Percentiles rank a stretch among this genome's conserved stretches.
These are phyloP conservation scores for Davidsoniella neocaledoniae DNA, from an alignment of 2,329 filamentous ascomycete genomes.

Conservation along the genomic window DNA sequence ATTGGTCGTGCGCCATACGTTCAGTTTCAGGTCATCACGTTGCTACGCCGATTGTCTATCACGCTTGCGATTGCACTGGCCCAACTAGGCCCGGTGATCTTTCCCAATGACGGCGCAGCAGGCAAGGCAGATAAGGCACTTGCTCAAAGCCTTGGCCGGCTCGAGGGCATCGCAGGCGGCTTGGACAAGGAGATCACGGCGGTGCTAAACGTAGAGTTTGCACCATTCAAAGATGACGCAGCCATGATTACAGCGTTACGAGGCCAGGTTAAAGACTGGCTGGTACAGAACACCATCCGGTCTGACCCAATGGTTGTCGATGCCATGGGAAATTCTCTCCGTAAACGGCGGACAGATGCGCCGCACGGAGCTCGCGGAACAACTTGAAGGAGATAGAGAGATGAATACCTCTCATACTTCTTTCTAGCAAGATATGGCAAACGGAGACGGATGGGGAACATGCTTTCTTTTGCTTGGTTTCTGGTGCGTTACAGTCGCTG, in stretches of 20 bases:
- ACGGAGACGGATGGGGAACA: too few species aligned
- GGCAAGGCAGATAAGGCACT: conserved; percentile 21
- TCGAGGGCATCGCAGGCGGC: conserved; percentile 42
- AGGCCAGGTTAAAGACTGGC: conserved; percentile 64
- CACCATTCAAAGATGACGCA: conserved; percentile 62
- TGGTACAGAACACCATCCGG: conserved; percentile 72
- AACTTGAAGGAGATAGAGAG: background rate
- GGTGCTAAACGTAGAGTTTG: conserved; percentile 61
- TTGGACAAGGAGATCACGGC: conserved; percentile 53
- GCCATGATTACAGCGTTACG: conserved; percentile 36
- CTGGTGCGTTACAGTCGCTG: too few species aligned
- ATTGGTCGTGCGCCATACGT: conserved; percentile 45
- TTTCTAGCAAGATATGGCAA: too few species aligned
- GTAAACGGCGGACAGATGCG: conserved; percentile 43
- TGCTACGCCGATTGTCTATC: conserved; percentile 60
- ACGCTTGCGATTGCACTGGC: conserved; percentile 71
- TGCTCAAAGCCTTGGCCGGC: conserved; percentile 46
- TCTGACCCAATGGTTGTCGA: conserved; percentile 68
- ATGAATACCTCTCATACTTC: background rate
- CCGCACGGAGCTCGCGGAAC: conserved; percentile 41
- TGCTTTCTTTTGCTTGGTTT: background rate
- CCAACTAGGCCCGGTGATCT: conserved; percentile 57
- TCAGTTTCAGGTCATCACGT: conserved; percentile 66
- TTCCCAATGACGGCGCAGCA: conserved; percentile 17
- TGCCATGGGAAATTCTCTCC: conserved; percentile 53